Evolutionary conservation across 1,284 basidiomycete genomes (phyloP), one percentile per base, ranked within the genome.

Genomic region (Ceratobasidium sp.): DNA sequence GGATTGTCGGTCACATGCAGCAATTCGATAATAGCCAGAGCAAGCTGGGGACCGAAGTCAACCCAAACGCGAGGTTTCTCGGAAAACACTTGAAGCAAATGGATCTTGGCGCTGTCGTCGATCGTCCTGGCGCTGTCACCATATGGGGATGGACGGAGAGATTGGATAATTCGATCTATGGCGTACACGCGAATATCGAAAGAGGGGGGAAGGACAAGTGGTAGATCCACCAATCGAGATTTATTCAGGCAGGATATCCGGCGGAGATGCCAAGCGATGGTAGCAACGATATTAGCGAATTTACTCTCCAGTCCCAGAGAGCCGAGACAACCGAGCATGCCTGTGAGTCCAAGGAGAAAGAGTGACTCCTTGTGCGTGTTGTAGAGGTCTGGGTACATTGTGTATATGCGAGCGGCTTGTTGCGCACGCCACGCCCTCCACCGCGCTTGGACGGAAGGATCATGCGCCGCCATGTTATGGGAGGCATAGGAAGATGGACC

Each of bases 151-250:
- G 41, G 46, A 18, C 43, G 43, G 3, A 62, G 60, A 5, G 14
- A 8, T 18, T 23, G 43, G 26, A 36, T 32, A 9, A 62, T 28
- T 10, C 39, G 14, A 21, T 62, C 60, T 16, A 62, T n/a, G 3
- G 32, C 16, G 28, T 62, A 62, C 6, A 12, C 46, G 5, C 50
- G 50, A n/a, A 69, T 28, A 39, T 69, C 50, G n/a, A 43, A 55
- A 3, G 39, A 23, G 2, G 14, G 10, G 9, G 52, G 39, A 14
- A 69, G 52, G 45, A 69, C 28, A 23, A 43, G 18, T 26, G 64
- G 64, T 1, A 69, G 21, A 10, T 21, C 12, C 9, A 69, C 23
- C 5, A 36, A 41, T 21, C 26, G 39, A 1, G 34, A 32, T 8
- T 43, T 18, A 21, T 41, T 32, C 10, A 43, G 2, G 9, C 14